Percentiles rank a stretch among this genome's conserved stretches.
phyloP scores from a whole-genome alignment of 2,329 filamentous ascomycete genomes.

The Nannizziopsis arthrosporioides region DNA sequence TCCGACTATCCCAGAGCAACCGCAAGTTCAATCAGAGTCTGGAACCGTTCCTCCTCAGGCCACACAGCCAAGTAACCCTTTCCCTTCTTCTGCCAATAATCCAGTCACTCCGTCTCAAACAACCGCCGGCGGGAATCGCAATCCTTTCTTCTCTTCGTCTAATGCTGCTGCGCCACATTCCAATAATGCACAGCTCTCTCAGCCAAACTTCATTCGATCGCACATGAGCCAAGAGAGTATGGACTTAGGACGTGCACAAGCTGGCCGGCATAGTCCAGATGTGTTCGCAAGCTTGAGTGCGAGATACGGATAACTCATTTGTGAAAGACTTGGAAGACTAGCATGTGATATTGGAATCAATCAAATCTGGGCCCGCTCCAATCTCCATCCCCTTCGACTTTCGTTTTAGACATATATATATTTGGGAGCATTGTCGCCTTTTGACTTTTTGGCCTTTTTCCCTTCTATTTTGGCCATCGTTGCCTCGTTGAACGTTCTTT shows the following conservation, averaged over 20 bases:
- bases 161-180: constrained; percentile 4
- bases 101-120: background rate
- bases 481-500: too few species aligned
- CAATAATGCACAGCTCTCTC: background rate
- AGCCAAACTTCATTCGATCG: constrained; percentile 14
- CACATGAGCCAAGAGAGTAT: constrained; percentile 41
- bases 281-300: constrained; percentile 41
- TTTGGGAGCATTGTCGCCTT: too few species aligned
- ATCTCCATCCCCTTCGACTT: too few species aligned
- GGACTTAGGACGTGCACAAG: constrained; percentile 37
- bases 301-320: constrained; percentile 26
- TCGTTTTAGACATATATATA: too few species aligned
- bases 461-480: too few species aligned
- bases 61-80: constrained; percentile 21
- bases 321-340: too few species aligned
- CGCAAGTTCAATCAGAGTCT: constrained; percentile 18
- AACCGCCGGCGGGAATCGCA: constrained; percentile 18
- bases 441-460: too few species aligned
- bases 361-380: too few species aligned
- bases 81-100: constrained; percentile 15
- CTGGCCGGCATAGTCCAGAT: constrained; percentile 40
- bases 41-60: constrained; percentile 19
- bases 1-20: constrained; percentile 26
- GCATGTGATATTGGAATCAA: too few species aligned
- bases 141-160: constrained; percentile 24